Conservation (phyloP, 148 eudicot genomes). For the Talinum fruticosum region DNA sequence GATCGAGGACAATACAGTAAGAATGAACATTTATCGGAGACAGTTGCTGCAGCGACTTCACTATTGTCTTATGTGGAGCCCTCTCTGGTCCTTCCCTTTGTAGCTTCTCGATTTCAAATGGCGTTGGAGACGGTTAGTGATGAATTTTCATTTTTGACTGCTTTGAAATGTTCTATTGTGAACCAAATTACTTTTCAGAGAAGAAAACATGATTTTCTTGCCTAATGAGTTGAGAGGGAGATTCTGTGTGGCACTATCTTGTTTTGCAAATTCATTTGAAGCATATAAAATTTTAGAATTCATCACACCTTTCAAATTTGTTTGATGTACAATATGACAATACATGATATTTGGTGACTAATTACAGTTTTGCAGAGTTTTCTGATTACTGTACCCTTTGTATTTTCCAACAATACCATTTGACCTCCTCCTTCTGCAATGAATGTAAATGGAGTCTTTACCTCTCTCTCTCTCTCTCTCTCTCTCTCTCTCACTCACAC, state of each 20-base stretch:
- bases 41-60: slow-evolving; percentile 92
- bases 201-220: not conserved
- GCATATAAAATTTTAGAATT: not conserved
- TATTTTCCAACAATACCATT: not conserved
- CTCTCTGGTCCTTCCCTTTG: slow-evolving; percentile 84
- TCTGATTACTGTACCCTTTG: not conserved
- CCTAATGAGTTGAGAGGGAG: not conserved
- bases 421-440: not conserved
- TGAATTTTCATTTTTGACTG: slow-evolving; percentile 6
- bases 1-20: slow-evolving; percentile 99
- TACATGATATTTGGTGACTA: not conserved
- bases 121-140: slow-evolving; percentile 97
- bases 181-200: not conserved
- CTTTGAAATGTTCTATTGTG: not conserved
- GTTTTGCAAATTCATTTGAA: not conserved
- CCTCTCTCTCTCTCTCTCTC: not conserved
- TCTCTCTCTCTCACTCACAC: not conserved
- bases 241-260: not conserved
- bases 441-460: not conserved
- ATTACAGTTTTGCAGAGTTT: not conserved
- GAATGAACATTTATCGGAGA: slow-evolving; percentile 79
- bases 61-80: slow-evolving; percentile 91
- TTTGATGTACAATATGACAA: not conserved
- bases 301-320: not conserved
- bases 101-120: slow-evolving; percentile 87